A percentile compares a stretch with the other conserved stretches of the same genome.
Conservation (phyloP, 2,329 filamentous ascomycete species). For the Colletotrichum tropicicola region DNA sequence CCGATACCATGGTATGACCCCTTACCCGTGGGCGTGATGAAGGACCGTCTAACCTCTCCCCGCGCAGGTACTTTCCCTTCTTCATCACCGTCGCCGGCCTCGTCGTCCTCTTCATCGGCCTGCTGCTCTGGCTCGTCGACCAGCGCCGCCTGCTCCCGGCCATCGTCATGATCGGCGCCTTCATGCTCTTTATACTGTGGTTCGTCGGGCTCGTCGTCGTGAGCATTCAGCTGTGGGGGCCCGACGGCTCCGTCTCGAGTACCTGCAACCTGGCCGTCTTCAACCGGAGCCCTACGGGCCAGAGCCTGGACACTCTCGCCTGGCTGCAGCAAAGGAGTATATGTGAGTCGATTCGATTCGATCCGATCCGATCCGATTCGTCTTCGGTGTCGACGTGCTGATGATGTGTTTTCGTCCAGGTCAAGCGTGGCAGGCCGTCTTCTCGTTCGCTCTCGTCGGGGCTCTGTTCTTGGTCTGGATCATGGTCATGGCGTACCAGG, state of each 20-base stretch:
- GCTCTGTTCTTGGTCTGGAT: constrained; percentile 72
- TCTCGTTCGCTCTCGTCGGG: constrained; percentile 69
- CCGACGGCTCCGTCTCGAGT: constrained; percentile 63
- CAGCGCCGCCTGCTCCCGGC: constrained; percentile 68
- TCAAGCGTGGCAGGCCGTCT: constrained; percentile 72
- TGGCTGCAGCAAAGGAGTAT: constrained; percentile 72
- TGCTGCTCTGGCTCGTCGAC: constrained; percentile 70
- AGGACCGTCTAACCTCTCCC: background rate
- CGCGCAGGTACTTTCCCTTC: constrained; percentile 72
- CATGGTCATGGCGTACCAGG: constrained; percentile 73
- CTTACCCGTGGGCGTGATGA: background rate
- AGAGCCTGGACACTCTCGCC: constrained; percentile 64
- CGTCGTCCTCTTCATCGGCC: constrained; percentile 71
- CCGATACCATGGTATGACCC: constrained; percentile 66
- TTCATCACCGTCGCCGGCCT: constrained; percentile 68
- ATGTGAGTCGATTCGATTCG: no score
- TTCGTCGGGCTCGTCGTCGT: constrained; percentile 71
- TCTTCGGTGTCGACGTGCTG: no score
- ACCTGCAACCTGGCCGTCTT: constrained; percentile 69
- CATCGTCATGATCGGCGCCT: constrained; percentile 71
- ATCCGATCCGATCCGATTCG: no score
- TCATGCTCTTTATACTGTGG: constrained; percentile 75
- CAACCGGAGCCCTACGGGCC: constrained; percentile 56
- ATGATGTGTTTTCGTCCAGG: constrained; percentile 48
- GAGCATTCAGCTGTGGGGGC: constrained; percentile 71